These are phyloP conservation scores for Ascochyta clinopodiicola DNA, from an alignment of 2,329 filamentous ascomycete species.

Conservation along the genomic window DNA sequence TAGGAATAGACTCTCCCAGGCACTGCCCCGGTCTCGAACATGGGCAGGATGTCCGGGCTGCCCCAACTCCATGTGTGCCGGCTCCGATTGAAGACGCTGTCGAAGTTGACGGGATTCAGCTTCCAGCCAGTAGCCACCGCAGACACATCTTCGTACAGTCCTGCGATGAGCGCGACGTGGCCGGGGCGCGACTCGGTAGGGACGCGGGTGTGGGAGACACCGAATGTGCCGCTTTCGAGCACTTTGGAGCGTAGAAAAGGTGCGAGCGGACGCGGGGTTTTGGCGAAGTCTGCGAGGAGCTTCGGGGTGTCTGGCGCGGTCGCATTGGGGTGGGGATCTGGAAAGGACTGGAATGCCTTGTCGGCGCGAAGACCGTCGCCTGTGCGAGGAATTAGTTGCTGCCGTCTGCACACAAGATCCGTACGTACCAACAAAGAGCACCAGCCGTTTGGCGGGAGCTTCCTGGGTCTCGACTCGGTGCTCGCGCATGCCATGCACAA, in stretches of 20 bases:
- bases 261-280: constrained; percentile 79
- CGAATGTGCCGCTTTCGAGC: constrained; percentile 90
- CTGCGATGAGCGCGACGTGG: constrained; percentile 95
- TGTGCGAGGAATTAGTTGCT: constrained; percentile 22
- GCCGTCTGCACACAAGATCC: not conserved
- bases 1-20: constrained; percentile 87
- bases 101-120: constrained; percentile 96
- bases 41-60: constrained; percentile 93
- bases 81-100: constrained; percentile 97
- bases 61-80: constrained; percentile 99
- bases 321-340: constrained; percentile 74
- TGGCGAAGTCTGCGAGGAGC: constrained; percentile 25
- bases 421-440: constrained; percentile 83
- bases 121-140: constrained; percentile 98
- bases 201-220: constrained; percentile 94
- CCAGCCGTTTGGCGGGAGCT: constrained; percentile 85
- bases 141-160: constrained; percentile 96
- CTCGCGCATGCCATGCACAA: constrained; percentile 92
- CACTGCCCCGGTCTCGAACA: constrained; percentile 94
- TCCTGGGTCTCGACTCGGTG: constrained; percentile 74
- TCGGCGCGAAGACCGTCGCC: constrained; percentile 94
- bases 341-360: constrained; percentile 94
- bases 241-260: constrained; percentile 91
- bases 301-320: constrained; percentile 51
- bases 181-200: constrained; percentile 96